These are phyloP conservation scores for Beauveria medogensis DNA, from an alignment of 2,329 filamentous ascomycete species.

Conservation along the genomic window DNA sequence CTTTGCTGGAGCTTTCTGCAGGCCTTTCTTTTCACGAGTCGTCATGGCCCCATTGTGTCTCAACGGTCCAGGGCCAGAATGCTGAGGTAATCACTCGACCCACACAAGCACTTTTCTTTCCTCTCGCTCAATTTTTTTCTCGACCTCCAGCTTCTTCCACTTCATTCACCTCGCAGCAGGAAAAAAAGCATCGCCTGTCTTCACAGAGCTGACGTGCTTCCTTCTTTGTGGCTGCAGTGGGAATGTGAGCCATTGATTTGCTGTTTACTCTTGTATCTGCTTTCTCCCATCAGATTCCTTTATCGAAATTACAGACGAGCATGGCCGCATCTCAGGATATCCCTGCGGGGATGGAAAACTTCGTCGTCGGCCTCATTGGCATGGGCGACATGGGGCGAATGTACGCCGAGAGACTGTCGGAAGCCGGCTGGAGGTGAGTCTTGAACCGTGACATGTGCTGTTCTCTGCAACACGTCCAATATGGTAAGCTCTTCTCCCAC, in stretches of 20 bases:
- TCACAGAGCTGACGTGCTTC: not conserved
- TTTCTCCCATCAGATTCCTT: constrained; percentile 6
- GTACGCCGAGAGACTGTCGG: constrained; percentile 83
- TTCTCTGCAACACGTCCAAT: constrained; percentile 14
- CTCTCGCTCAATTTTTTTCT: constrained; percentile 12
- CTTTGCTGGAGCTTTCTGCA: not conserved
- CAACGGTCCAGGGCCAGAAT: not conserved
- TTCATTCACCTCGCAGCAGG: not conserved
- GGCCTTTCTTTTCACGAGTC: not conserved
- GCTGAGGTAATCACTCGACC: constrained; percentile 10
- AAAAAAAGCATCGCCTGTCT: not conserved
- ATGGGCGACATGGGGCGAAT: constrained; percentile 99
- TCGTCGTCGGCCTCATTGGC: constrained; percentile 87
- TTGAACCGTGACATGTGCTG: constrained; percentile 8
- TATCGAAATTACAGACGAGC: constrained; percentile 17
- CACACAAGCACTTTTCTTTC: constrained; percentile 9
- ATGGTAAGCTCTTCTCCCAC: constrained; percentile 28
- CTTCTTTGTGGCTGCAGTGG: not conserved
- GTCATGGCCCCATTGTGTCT: not conserved
- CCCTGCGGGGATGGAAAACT: constrained; percentile 51
- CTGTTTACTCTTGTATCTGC: constrained; percentile 14
- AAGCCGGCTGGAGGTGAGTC: constrained; percentile 87
- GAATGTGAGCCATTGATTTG: constrained; percentile 19
- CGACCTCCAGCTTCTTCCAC: constrained; percentile 11
- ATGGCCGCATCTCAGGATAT: constrained; percentile 22